phyloP scores from a whole-genome alignment of 768 basidiomycete genomes.

The Ramaria rubella region DNA sequence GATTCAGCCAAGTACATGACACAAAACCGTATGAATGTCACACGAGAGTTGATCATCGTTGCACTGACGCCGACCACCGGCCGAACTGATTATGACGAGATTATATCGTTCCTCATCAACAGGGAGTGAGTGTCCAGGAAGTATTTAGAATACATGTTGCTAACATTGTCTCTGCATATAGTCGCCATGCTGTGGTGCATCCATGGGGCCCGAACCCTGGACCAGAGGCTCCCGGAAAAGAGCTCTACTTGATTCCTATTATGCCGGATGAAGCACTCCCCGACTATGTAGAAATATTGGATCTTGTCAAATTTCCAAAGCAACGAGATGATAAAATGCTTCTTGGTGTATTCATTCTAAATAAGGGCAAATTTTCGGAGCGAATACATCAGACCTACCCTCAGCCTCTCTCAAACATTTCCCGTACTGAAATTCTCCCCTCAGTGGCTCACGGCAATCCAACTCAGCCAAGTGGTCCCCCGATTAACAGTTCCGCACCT shows the following conservation, averaged over 20 bases:
- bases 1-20: conserved; percentile 74
- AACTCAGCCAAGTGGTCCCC: conserved; percentile 11
- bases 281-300: conserved; percentile 79
- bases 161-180: conserved; percentile 27
- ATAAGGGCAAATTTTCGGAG: conserved; percentile 66
- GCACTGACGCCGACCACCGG: conserved; percentile 54
- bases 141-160: conserved; percentile 3
- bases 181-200: conserved; percentile 81
- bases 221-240: conserved; percentile 71
- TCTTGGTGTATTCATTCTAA: conserved; percentile 79
- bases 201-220: conserved; percentile 77
- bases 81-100: conserved; percentile 48
- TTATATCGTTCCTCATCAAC: conserved; percentile 60
- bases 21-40: conserved; percentile 66
- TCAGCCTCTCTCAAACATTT: not conserved
- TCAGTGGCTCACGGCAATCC: not conserved
- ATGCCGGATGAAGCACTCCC: conserved; percentile 60
- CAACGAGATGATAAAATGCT: conserved; percentile 58
- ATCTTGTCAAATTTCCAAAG: conserved; percentile 65
- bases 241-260: conserved; percentile 81
- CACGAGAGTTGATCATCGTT: conserved; percentile 75
- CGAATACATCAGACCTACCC: conserved; percentile 21
- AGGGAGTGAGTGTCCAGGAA: conserved; percentile 51
- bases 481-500: conserved; percentile 12
- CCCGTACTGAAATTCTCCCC: not conserved